These are phyloP conservation scores for Fusarium falciforme DNA, from an alignment of 2,329 filamentous ascomycete species.

Conservation along the genomic window DNA sequence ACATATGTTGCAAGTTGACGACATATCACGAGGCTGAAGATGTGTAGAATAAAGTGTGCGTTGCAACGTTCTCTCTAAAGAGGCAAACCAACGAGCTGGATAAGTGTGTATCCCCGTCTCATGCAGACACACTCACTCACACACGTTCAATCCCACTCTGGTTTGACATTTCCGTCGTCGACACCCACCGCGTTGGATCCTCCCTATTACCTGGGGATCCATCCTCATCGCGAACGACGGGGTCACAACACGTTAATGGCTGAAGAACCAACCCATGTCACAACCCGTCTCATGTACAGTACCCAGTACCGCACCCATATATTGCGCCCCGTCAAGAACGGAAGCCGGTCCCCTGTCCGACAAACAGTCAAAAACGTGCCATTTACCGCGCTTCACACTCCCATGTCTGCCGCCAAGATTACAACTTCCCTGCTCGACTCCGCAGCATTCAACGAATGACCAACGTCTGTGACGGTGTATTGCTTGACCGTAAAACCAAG, in stretches of 20 bases:
- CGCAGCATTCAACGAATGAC: slow-evolving; percentile 14
- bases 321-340: slow-evolving; percentile 21
- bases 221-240: neutral
- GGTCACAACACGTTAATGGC: neutral
- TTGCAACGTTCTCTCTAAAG: neutral
- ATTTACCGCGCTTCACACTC: slow-evolving; percentile 13
- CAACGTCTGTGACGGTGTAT: slow-evolving; percentile 13
- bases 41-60: neutral
- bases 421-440: slow-evolving; percentile 5
- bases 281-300: slow-evolving; percentile 23
- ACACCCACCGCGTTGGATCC: neutral
- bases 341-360: neutral
- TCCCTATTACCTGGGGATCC: neutral
- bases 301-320: neutral
- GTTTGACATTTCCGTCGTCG: neutral
- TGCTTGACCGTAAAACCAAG: neutral
- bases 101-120: neutral
- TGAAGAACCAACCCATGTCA: slow-evolving; percentile 8
- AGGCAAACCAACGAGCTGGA: neutral
- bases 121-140: neutral
- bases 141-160: neutral
- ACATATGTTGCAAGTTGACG: neutral
- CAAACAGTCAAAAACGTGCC: slow-evolving; percentile 29
- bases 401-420: neutral
- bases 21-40: neutral